Conservation (phyloP, 73 alveolate species). For the Breviolum minutum region DNA sequence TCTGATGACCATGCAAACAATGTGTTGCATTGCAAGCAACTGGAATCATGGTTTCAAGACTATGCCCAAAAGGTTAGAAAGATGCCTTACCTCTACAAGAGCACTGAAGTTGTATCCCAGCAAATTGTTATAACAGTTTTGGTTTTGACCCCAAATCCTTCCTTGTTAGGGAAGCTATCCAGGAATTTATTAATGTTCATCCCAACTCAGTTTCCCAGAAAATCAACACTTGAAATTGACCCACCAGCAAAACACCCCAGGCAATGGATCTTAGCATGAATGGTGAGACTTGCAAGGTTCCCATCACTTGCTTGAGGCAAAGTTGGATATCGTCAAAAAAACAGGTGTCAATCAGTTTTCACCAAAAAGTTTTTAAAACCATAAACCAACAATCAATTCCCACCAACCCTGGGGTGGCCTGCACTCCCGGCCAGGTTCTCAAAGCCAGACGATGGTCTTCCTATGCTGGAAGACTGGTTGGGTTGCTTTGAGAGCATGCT, state of each 20-base stretch:
- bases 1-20: neutral
- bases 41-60: neutral
- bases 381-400: too few species aligned
- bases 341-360: neutral
- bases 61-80: neutral
- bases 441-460: slow-evolving; percentile 2
- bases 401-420: too few species aligned
- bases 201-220: neutral
- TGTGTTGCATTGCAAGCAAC: neutral
- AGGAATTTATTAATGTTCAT: too few species aligned
- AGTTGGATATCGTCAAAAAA: too few species aligned
- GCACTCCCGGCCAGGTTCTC: neutral
- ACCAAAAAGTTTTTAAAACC: neutral
- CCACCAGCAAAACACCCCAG: neutral
- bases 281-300: neutral
- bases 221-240: neutral
- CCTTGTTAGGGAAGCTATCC: neutral
- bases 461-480: neutral
- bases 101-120: neutral
- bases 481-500: neutral
- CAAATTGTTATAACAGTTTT: neutral
- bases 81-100: slow-evolving; percentile 2
- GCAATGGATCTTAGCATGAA: neutral
- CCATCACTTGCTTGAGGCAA: slow-evolving; percentile 1
- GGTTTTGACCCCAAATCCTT: neutral